phyloP scores from a whole-genome alignment of 345 rosid genomes.

The Rhodamnia rubescens region DNA sequence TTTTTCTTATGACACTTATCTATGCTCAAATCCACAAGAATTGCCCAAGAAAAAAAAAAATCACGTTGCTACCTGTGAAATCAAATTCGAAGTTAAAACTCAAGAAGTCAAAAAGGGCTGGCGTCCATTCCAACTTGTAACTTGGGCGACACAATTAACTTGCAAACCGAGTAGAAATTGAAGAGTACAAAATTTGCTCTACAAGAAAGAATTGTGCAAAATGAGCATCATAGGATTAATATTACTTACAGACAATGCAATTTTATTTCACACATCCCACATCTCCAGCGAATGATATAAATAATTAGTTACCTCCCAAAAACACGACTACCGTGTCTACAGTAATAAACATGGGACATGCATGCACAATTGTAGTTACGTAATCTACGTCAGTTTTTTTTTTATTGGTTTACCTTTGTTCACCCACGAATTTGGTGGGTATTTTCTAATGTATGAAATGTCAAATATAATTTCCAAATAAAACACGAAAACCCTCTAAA shows the following conservation, averaged over 20 bases:
- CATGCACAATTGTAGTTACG: accelerated
- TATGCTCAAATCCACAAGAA: background rate
- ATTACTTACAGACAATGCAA: background rate
- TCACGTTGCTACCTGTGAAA: background rate
- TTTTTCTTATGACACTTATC: no score
- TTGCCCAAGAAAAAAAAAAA: no score
- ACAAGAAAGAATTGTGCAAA: background rate
- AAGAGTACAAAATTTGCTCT: background rate
- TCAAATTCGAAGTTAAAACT: background rate
- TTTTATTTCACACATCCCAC: background rate
- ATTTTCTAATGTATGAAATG: no score
- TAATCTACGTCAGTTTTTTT: no score
- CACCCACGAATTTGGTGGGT: no score
- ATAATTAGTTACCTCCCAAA: background rate
- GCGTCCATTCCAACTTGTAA: background rate
- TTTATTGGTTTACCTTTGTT: no score
- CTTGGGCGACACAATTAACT: background rate
- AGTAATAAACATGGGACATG: background rate
- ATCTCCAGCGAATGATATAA: background rate
- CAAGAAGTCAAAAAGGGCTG: background rate
- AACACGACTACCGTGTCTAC: background rate
- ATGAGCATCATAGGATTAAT: background rate
- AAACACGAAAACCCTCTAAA: background rate
- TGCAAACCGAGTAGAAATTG: background rate
- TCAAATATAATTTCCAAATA: no score